Base-by-base conservation (phyloP, 257 asterid species). In the Primulina tabacum region DNA sequence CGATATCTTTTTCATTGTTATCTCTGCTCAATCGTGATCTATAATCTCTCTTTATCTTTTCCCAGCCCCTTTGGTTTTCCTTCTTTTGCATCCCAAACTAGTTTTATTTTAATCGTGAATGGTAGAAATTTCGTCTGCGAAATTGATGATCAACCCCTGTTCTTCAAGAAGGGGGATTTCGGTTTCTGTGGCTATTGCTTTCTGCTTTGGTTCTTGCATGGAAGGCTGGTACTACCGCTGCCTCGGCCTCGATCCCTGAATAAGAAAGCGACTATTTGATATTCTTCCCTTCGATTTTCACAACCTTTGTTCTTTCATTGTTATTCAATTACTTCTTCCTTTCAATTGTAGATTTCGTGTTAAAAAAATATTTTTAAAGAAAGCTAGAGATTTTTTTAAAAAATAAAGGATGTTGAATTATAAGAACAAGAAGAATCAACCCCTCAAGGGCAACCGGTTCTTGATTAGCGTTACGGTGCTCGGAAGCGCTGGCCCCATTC, bases 401-500 rank as follows among this genome's bases (percentile, higher is more conserved):
- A 21, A 58, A 34, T 12, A 62, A 82, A 75, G 0, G 18, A 92
- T 92, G 98, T 82, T 87, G 92, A 82, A 84, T 2, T 78, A 65
- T 76, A 90, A 90, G 87, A 88, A 77, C 77, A 92, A 92, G 95
- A 92, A 90, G 95, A 89, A 71, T 71, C 87, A 66, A 76, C 70
- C 87, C 26, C 71, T 64, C 8, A 86, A 85, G 73, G 96, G 95
- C 1, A 87, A 81, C 60, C 79, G 97, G 80, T 69, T 92, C 24
- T 67, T 92, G 84, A 75, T 92, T 33, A 86, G 89, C 76, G 82
- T 90, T 0, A 92, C 93, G 21, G 93, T 92, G 40, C 70, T 88
- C 1, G 98, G 98, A 6, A 90, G 97, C 26, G 87, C 98, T 10
- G 98, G 98, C 0, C 98, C 98, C 64, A 85, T 92, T 71, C 88